Evolutionary conservation across 2,329 filamentous ascomycete species (phyloP), one percentile per base, ranked within the genome.

Genomic region (Sphaerulina musiva): DNA sequence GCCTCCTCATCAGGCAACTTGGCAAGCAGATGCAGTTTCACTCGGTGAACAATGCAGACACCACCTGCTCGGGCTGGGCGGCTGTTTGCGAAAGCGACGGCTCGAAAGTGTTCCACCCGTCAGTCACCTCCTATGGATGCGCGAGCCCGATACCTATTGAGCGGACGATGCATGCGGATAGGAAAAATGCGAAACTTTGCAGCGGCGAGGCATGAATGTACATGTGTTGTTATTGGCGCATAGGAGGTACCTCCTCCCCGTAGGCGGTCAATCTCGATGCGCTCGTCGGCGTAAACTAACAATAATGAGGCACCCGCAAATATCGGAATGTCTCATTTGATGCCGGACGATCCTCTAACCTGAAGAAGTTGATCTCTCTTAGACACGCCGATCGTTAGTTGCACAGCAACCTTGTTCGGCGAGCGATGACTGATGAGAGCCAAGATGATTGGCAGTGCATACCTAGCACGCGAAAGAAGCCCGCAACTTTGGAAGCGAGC

Each of bases 391-490:
- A 51, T 55, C 50, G 38, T 42, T 43, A 36, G 38, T 40, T 45
- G 46, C 48, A 41, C 53, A 29, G 36, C 26, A 55, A 47, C 53
- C 48, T 52, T 46, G 53, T 23, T 39, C n/a, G 48, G 53, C 20
- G 47, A 46, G 38, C 48, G 47, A 42, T 55, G 47, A 46, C 29
- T 43, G 47, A 42, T 55, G 53, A 39, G 42, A n/a, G 48, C 45
- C 38, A 34, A 47, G 47, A 32, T 39, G 32, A 51, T 55, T 55
- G 53, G 48, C 48, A 48, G 48, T 39, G 45, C 40, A 41, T 34
- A 12, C 12, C 46, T 36, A 14, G 31, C 23, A 43, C 26, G 47
- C 44, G 53, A 55, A 48, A 44, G 43, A 51, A 51, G 34, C 36
- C n/a, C 9, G 9, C 14, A 39, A 12, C 12, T 38, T 9, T 38